These are phyloP conservation scores for Phaeosphaeria sp. DNA, from an alignment of 2,329 filamentous ascomycete species.

Conservation along the genomic window DNA sequence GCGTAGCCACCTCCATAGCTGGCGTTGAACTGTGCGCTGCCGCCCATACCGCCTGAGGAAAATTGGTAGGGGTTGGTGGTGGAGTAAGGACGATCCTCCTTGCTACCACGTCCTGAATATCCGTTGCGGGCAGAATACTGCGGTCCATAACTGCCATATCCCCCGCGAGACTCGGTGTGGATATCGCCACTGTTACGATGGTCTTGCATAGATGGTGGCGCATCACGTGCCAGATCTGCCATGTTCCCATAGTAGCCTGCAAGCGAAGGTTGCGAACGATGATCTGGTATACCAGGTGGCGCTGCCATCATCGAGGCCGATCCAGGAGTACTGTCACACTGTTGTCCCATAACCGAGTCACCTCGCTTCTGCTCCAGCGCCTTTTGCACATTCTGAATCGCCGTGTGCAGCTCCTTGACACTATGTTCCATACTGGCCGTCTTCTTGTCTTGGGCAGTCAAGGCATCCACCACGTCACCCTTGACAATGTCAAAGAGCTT, in stretches of 20 bases:
- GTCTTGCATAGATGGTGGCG: slow-evolving; percentile 16
- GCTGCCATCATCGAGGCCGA: slow-evolving; percentile 7
- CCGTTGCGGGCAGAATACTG: slow-evolving; percentile 20
- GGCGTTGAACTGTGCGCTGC: slow-evolving; percentile 18
- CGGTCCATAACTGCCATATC: slow-evolving; percentile 18
- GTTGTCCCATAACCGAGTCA: slow-evolving; percentile 10
- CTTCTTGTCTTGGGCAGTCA: slow-evolving; percentile 35
- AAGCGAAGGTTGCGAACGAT: slow-evolving; percentile 35
- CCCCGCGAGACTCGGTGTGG: slow-evolving; percentile 19
- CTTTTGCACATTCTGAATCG: slow-evolving; percentile 32
- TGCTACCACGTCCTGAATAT: slow-evolving; percentile 25
- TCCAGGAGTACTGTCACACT: slow-evolving; percentile 3
- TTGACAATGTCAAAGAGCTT: slow-evolving; percentile 35
- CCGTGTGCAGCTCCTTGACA: slow-evolving; percentile 36
- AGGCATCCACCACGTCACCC: slow-evolving; percentile 27
- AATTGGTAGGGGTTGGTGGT: slow-evolving; percentile 29
- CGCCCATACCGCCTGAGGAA: slow-evolving; percentile 4
- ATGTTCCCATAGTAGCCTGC: slow-evolving; percentile 23
- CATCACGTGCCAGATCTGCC: slow-evolving; percentile 17
- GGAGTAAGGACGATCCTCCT: slow-evolving; percentile 29
- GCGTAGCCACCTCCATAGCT: slow-evolving; percentile 27
- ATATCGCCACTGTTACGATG: slow-evolving; percentile 15
- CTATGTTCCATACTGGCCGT: slow-evolving; percentile 25
- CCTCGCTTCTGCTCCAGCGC: slow-evolving; percentile 22
- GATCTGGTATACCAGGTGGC: slow-evolving; percentile 14